Percentiles rank a stretch among this genome's conserved stretches.
phyloP scores from a whole-genome alignment of 2,329 filamentous ascomycete genomes.

The Fusarium dlaminii region DNA sequence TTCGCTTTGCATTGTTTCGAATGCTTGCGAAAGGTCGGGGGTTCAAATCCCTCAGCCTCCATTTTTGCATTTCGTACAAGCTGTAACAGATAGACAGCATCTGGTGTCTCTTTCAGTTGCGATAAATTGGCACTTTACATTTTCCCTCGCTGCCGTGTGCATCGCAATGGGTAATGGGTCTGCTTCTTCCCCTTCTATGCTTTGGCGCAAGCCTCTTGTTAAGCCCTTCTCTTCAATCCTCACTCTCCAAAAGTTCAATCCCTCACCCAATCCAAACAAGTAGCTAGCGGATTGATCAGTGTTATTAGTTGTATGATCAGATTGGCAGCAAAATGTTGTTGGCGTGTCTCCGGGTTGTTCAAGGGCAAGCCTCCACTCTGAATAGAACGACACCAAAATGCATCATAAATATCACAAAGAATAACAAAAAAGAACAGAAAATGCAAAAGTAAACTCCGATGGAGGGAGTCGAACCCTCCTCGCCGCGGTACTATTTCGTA shows the following conservation, averaged over 20 bases:
- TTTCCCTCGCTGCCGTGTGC: too few relatives aligned
- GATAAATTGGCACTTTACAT: accelerated
- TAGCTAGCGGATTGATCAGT: neutral
- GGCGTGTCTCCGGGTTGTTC: neutral
- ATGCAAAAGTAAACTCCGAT: conserved; percentile 5
- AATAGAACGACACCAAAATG: neutral
- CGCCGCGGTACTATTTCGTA: neutral
- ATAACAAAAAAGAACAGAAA: neutral
- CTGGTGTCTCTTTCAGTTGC: too few relatives aligned
- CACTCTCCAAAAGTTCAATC: neutral
- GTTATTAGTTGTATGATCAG: neutral
- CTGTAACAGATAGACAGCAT: accelerated
- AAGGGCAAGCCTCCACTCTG: neutral
- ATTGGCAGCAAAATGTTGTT: neutral
- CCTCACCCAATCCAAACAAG: accelerated
- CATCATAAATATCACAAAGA: neutral
- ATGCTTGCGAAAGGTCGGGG: conserved; percentile 16
- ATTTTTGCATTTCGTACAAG: neutral
- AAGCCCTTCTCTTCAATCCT: neutral
- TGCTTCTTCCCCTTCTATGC: accelerated
- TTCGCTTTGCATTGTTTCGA: conserved; percentile 15
- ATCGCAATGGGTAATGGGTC: accelerated
- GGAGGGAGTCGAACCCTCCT: conserved; percentile 24
- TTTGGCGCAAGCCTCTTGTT: neutral
- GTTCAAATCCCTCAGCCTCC: conserved; percentile 19